Evolutionary conservation across 1,139 yeast species (phyloP), one percentile per base, ranked within the genome.

Genomic region (Saccharomyces hybrid): DNA sequence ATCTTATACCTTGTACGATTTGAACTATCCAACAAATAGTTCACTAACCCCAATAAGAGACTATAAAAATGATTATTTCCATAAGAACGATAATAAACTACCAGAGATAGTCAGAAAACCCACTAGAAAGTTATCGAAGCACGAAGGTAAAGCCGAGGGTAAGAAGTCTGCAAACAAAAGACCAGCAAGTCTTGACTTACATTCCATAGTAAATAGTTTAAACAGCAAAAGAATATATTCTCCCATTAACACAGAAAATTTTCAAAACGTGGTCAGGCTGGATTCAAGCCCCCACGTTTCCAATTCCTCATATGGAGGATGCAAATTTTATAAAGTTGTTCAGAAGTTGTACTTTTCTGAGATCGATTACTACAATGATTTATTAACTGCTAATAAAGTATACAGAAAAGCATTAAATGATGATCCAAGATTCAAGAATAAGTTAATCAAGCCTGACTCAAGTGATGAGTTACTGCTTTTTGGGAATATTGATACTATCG

Each of bases 401-500:
- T 73, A 70, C 52, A 60, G 72, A 16, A 58, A 59, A 16, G 54
- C 64, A 4, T 56, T 73, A 46, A 56, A 60, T 31, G 61, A 62
- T 25, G 58, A 65, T 14, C 59, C 55, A 38, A 63, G 59, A 47
- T 63, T 64, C 51, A 64, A 58, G 44, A 57, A 65, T 49, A 65
- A 63, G 19, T 49, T 72, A 3, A 38, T 66, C 6, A 54, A 55
- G 5, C 44, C 51, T 8, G 61, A 57, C 25, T 53, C 65, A 0
- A 58, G 58, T 14, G 73, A 71, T 26, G 74, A 72, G 53, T 44
- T 66, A 1, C 50, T 65, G 4, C 56, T 74, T 2, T 73, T 74
- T 60, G 74, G 75, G 2, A 73, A 73, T 54, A 54, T 73, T 26
- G 73, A 66, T 11, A 68, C 75, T 0, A 67, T 74, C 5, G 53